Evolutionary conservation across 2,329 filamentous ascomycete species (phyloP).

Genomic region (Bipolaris zeicola): DNA sequence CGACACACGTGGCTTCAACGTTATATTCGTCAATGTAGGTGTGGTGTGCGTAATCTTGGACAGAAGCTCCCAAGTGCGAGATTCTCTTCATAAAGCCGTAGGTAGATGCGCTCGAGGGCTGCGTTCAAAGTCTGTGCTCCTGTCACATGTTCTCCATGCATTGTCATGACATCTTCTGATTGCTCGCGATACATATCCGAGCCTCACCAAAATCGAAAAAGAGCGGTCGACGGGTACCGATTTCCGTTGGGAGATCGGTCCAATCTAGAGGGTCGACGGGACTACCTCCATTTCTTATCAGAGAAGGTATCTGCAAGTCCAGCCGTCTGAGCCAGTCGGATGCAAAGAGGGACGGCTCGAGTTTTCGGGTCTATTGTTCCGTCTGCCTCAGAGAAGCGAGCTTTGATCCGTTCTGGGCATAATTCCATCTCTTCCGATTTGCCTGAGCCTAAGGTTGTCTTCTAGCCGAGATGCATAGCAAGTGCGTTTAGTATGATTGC

Average conservation of each 20-base stretch:
- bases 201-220: not conserved
- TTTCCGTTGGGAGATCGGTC: not conserved
- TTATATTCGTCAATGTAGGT: not conserved
- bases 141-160: not conserved
- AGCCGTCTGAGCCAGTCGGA: constrained; percentile 4
- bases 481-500: not conserved
- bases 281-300: not conserved
- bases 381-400: not conserved
- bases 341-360: constrained; percentile 2
- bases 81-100: not conserved
- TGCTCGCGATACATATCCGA: not conserved
- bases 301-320: constrained; percentile 5
- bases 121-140: not conserved
- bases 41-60: not conserved
- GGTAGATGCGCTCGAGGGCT: not conserved
- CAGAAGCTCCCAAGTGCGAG: not conserved
- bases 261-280: not conserved
- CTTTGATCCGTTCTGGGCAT: not conserved
- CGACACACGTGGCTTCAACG: not conserved
- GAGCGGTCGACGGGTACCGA: not conserved
- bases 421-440: not conserved
- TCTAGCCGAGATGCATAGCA: constrained; percentile 1
- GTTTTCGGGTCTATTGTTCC: constrained; percentile 3
- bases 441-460: not conserved
- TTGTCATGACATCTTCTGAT: not conserved